A percentile compares a stretch with the other conserved stretches of the same genome.
Conservation (phyloP, 345 rosid species). For the Lepidium sativum region DNA sequence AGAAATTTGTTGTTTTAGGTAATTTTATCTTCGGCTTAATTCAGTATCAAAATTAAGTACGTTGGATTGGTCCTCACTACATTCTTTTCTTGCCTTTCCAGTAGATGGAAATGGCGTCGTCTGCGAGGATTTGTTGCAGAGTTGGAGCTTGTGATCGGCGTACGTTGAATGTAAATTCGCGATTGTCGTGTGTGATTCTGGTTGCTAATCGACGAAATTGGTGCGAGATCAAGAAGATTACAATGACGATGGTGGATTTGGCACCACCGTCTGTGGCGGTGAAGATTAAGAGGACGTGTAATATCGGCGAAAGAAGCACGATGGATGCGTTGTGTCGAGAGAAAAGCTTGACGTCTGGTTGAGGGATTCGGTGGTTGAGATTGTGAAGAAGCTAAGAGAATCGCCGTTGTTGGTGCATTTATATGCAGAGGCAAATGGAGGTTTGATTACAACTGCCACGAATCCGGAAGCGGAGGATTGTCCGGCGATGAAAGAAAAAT, state of each 20-base stretch:
- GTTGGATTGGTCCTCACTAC: too few species aligned
- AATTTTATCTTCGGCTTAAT: too few species aligned
- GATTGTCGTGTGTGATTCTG: not conserved
- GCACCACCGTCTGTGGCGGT: constrained; percentile 4
- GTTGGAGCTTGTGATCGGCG: constrained; percentile 11
- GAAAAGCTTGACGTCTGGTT: constrained; percentile 69
- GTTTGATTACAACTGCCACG: constrained; percentile 28
- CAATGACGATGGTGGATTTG: constrained; percentile 13
- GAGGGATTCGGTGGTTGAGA: constrained; percentile 60
- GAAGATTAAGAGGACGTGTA: not conserved
- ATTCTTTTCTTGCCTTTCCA: not conserved
- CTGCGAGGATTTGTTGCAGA: constrained; percentile 25
- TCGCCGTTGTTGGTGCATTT: constrained; percentile 66
- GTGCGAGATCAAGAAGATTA: not conserved
- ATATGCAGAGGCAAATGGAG: constrained; percentile 30
- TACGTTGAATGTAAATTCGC: not conserved
- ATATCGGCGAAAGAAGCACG: constrained; percentile 4
- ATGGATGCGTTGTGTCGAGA: constrained; percentile 20
- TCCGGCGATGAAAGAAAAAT: constrained; percentile 32
- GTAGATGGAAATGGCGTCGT: constrained; percentile 22
- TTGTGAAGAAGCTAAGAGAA: constrained; percentile 53
- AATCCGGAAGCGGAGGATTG: constrained; percentile 41
- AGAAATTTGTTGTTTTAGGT: too few species aligned
- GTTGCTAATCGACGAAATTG: not conserved
- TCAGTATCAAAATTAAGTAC: too few species aligned